A percentile compares a stretch with the other conserved stretches of the same genome.
phyloP scores from a whole-genome alignment of 2,329 filamentous ascomycete species.

The Talaromyces verruculosus region DNA sequence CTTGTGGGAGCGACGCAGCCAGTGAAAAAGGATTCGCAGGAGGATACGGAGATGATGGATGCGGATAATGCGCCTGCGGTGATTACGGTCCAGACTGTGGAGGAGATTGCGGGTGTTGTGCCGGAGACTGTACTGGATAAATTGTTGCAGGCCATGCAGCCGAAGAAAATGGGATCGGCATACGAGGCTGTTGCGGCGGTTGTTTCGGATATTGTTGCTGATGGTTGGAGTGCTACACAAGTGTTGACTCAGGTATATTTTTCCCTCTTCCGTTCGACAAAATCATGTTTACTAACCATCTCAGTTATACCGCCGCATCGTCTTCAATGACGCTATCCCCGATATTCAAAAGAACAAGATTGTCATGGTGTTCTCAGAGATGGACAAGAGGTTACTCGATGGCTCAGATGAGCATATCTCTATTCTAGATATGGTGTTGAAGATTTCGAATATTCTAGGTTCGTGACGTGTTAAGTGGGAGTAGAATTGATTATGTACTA shows the following conservation, averaged over 20 bases:
- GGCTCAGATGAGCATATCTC: constrained; percentile 93
- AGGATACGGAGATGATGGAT: constrained; percentile 62
- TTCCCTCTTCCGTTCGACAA: neutral
- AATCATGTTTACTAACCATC: neutral
- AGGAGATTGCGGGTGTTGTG: constrained; percentile 96
- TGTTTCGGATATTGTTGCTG: constrained; percentile 87
- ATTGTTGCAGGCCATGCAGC: constrained; percentile 74
- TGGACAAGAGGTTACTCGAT: constrained; percentile 91
- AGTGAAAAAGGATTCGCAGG: constrained; percentile 41
- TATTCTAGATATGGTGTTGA: constrained; percentile 79
- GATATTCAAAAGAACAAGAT: constrained; percentile 90
- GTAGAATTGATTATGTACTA: neutral
- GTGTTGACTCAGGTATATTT: constrained; percentile 71
- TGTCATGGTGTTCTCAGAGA: constrained; percentile 83
- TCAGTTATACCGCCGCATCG: constrained; percentile 67
- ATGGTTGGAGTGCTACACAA: constrained; percentile 94
- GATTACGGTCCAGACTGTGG: constrained; percentile 76
- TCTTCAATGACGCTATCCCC: constrained; percentile 79
- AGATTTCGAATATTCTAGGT: constrained; percentile 71
- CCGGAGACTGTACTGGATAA: constrained; percentile 69
- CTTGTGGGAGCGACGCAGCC: constrained; percentile 67
- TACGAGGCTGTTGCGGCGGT: constrained; percentile 75
- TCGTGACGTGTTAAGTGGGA: neutral
- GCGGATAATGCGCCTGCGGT: constrained; percentile 42
- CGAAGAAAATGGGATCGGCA: constrained; percentile 60